Evolutionary conservation across 305 asterid genomes (phyloP).

Genomic region (Ilex paraguariensis): DNA sequence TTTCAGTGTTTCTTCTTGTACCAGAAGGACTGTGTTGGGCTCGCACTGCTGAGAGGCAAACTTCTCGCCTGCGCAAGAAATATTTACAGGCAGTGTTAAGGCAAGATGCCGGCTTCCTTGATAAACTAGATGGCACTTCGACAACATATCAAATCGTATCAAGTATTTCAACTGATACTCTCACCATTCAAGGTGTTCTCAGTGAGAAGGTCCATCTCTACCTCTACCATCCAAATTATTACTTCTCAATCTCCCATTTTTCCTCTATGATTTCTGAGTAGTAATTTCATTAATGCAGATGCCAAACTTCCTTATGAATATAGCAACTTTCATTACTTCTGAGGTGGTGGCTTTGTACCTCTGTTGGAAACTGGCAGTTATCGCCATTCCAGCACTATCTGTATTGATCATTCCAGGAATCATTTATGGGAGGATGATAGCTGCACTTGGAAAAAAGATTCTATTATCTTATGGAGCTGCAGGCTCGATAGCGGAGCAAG

Average conservation of each 20-base stretch:
- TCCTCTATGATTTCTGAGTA: neutral
- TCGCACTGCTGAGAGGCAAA: slow-evolving; percentile 62
- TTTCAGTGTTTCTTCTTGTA: neutral
- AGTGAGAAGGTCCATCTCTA: slow-evolving; percentile 40
- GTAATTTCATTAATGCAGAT: slow-evolving; percentile 32
- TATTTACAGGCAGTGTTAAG: slow-evolving; percentile 51
- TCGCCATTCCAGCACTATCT: slow-evolving; percentile 43
- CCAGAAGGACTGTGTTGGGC: slow-evolving; percentile 69
- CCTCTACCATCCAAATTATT: neutral
- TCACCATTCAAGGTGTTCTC: slow-evolving; percentile 53
- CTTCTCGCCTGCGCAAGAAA: slow-evolving; percentile 44
- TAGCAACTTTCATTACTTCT: slow-evolving; percentile 27
- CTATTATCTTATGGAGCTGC: slow-evolving; percentile 53
- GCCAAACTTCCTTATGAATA: slow-evolving; percentile 44
- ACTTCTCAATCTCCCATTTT: no score
- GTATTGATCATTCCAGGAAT: slow-evolving; percentile 38
- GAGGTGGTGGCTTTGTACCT: slow-evolving; percentile 43
- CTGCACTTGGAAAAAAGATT: slow-evolving; percentile 27
- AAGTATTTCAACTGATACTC: slow-evolving; percentile 48
- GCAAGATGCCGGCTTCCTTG: slow-evolving; percentile 59
- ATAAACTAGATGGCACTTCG: slow-evolving; percentile 37
- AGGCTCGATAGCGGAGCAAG: slow-evolving; percentile 53
- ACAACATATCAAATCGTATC: slow-evolving; percentile 43
- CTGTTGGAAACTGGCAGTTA: slow-evolving; percentile 51
- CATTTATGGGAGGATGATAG: slow-evolving; percentile 43